phyloP scores from a whole-genome alignment of 169 alveolate genomes.

The Cryptosporidium ubiquitum region DNA sequence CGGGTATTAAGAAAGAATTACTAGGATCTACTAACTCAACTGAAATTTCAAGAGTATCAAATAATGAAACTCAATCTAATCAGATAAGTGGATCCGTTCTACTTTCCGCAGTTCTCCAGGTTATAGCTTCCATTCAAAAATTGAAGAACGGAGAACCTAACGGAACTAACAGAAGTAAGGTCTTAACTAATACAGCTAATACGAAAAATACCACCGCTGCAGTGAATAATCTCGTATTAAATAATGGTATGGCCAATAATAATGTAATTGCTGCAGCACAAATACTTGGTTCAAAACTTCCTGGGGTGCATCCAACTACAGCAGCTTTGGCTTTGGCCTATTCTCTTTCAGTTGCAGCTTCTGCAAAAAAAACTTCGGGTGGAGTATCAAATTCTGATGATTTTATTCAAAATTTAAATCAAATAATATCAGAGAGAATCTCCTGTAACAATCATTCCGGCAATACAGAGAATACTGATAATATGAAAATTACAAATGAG shows the following conservation, averaged over 20 bases:
- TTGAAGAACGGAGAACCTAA: background rate
- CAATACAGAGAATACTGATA: background rate
- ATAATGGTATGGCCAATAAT: background rate
- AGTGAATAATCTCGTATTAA: background rate
- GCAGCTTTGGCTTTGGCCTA: conserved; percentile 73
- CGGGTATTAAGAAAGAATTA: background rate
- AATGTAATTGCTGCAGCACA: conserved; percentile 16
- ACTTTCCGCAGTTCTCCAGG: conserved; percentile 65
- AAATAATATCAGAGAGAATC: conserved; percentile 13
- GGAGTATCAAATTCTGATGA: conserved; percentile 26
- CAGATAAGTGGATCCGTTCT: conserved; percentile 36
- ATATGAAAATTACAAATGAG: background rate
- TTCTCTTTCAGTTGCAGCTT: conserved; percentile 54
- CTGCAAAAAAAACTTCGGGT: background rate
- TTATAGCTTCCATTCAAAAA: conserved; percentile 56
- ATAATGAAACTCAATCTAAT: background rate
- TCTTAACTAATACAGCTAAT: background rate
- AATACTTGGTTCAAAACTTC: conserved; percentile 39
- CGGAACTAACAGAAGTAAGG: background rate
- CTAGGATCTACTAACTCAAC: background rate
- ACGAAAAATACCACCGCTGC: background rate
- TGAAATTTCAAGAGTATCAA: background rate
- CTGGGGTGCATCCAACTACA: conserved; percentile 69
- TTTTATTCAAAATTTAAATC: background rate
- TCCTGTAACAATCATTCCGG: no score